phyloP scores from a whole-genome alignment of 768 basidiomycete species.

The Multifurca ochricompacta region DNA sequence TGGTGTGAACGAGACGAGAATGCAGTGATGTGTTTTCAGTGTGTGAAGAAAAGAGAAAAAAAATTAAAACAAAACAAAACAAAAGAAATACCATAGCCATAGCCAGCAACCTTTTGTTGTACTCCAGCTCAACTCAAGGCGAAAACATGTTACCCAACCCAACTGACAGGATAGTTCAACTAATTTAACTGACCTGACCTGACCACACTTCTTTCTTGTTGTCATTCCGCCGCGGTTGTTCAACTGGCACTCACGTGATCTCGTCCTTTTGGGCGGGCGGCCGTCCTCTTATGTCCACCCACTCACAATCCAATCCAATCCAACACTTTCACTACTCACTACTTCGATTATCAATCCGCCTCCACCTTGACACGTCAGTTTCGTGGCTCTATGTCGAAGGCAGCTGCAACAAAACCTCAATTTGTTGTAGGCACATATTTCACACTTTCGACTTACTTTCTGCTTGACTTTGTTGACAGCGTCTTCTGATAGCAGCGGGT shows the following conservation, averaged over 20 bases:
- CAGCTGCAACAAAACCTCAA: slow-evolving; percentile 56
- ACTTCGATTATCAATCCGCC: too few relatives aligned
- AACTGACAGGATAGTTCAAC: slow-evolving; percentile 14
- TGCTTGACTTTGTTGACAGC: slow-evolving; percentile 35
- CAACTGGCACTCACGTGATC: neutral
- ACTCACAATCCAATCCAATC: too few relatives aligned
- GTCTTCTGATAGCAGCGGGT: slow-evolving; percentile 82
- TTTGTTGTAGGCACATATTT: slow-evolving; percentile 52
- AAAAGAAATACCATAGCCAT: neutral
- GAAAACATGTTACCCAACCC: slow-evolving; percentile 10
- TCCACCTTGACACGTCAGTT: neutral
- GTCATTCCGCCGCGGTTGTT: slow-evolving; percentile 17
- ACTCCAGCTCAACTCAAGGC: slow-evolving; percentile 12
- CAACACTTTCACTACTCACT: too few relatives aligned
- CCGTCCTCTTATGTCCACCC: too few relatives aligned
- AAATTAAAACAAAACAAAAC: too few relatives aligned
- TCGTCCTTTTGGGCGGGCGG: too few relatives aligned
- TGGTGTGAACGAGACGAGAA: neutral
- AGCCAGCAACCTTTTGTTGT: neutral
- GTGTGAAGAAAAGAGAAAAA: too few relatives aligned
- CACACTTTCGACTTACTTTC: neutral
- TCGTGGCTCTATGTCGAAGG: slow-evolving; percentile 54
- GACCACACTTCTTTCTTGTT: too few relatives aligned
- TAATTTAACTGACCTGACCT: too few relatives aligned
- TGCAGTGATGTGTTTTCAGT: neutral